Percentiles rank a stretch among this genome's conserved stretches.
phyloP scores from a whole-genome alignment of 306 rosid genomes.

The Betula pendula region DNA sequence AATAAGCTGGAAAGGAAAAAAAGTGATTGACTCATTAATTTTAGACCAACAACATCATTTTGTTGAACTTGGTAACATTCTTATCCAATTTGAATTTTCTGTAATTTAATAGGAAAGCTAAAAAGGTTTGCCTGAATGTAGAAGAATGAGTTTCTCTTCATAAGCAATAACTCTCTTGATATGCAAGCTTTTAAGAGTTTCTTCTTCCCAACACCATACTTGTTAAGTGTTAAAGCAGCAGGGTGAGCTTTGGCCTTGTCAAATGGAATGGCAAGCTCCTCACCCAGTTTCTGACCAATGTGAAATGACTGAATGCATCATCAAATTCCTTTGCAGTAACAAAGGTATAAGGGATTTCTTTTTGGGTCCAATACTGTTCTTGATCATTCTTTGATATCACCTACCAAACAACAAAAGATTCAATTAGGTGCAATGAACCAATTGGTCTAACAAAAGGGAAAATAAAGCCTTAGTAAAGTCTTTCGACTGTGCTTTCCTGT shows the following conservation, averaged over 20 bases:
- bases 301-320: conserved; percentile 76
- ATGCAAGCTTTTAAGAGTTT: conserved; percentile 70
- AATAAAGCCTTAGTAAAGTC: too few species aligned
- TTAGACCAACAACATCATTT: too few species aligned
- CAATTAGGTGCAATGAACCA: too few species aligned
- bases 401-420: conserved; percentile 18
- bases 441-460: too few species aligned
- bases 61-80: not conserved
- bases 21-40: not conserved
- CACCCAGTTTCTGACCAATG: conserved; percentile 68
- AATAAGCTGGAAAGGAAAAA: conserved; percentile 51
- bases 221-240: conserved; percentile 58
- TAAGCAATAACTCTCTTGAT: conserved; percentile 79
- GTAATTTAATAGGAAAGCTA: not conserved
- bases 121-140: conserved; percentile 36
- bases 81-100: too few species aligned
- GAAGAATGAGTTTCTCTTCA: conserved; percentile 84
- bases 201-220: conserved; percentile 64
- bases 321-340: conserved; percentile 61
- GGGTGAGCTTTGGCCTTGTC: conserved; percentile 74
- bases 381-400: conserved; percentile 92
- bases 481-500: too few species aligned
- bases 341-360: conserved; percentile 63
- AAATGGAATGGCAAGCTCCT: conserved; percentile 70
- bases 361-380: conserved; percentile 75